Conservation (phyloP, 140 eudicot genomes). For the Flaveria floridana region DNA sequence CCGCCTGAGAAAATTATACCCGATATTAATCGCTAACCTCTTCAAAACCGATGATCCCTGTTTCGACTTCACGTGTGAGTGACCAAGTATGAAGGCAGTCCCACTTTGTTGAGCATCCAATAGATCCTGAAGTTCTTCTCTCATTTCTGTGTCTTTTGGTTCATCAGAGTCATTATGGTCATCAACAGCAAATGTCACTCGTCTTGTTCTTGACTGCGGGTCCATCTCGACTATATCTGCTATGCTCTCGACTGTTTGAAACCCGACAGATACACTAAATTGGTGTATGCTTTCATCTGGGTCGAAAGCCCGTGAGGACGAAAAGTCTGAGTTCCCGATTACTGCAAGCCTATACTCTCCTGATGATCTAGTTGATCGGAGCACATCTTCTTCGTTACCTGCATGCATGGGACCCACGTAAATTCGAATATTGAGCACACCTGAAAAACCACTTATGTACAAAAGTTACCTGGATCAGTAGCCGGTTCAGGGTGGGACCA, state of each 20-base stretch:
- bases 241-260: conserved; percentile 52
- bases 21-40: conserved; percentile 39
- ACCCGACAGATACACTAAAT: conserved; percentile 60
- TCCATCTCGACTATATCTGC: conserved; percentile 40
- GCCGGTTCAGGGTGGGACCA: conserved; percentile 42
- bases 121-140: conserved; percentile 58
- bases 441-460: not conserved
- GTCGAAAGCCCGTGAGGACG: conserved; percentile 29
- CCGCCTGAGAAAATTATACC: conserved; percentile 56
- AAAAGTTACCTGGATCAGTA: conserved; percentile 29
- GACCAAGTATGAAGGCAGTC: conserved; percentile 66
- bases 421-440: not conserved
- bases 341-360: conserved; percentile 47
- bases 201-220: conserved; percentile 30
- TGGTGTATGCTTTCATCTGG: conserved; percentile 48
- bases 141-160: conserved; percentile 17
- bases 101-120: conserved; percentile 74
- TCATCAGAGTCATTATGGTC: conserved; percentile 26
- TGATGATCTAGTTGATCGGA: conserved; percentile 41
- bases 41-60: conserved; percentile 51
- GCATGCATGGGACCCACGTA: not conserved
- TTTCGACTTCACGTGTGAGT: conserved; percentile 50
- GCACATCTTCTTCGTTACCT: conserved; percentile 25
- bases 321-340: conserved; percentile 42
- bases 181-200: conserved; percentile 50